Percentiles rank a stretch among this genome's conserved stretches.
Evolutionary conservation across 129 eudicot genomes (phyloP).

Genomic region (Gnaphalium uliginosum): DNA sequence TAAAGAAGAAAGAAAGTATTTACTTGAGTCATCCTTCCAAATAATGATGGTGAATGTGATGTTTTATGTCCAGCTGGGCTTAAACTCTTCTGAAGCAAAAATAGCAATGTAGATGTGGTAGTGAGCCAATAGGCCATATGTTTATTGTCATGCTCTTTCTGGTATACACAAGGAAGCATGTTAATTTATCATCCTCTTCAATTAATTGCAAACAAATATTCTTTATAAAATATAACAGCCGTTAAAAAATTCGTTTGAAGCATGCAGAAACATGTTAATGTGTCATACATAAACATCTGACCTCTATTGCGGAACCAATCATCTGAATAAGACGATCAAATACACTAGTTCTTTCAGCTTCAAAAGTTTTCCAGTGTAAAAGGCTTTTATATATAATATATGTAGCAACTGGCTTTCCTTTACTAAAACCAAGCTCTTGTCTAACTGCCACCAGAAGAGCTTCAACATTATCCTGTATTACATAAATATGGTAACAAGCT

Average conservation of each 20-base stretch:
- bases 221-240: neutral
- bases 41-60: constrained; percentile 60
- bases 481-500: neutral
- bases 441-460: constrained; percentile 54
- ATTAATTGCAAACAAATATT: constrained; percentile 4
- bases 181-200: constrained; percentile 13
- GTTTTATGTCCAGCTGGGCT: constrained; percentile 43
- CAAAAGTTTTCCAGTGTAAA: constrained; percentile 81
- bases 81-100: constrained; percentile 63
- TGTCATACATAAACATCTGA: constrained; percentile 10
- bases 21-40: constrained; percentile 78
- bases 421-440: constrained; percentile 78
- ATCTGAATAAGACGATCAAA: constrained; percentile 83
- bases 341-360: constrained; percentile 72
- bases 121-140: constrained; percentile 81
- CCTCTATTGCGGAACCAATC: constrained; percentile 77
- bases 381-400: constrained; percentile 81
- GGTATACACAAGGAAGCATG: constrained; percentile 8
- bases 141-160: constrained; percentile 56
- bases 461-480: constrained; percentile 62
- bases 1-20: constrained; percentile 13
- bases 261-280: constrained; percentile 9
- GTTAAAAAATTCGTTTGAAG: neutral
- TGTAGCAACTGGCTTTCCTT: constrained; percentile 93
- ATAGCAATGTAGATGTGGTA: constrained; percentile 66